A percentile compares a stretch with the other conserved stretches of the same genome.
phyloP scores from a whole-genome alignment of 371 early-diverging fungal genomes.

The Syncephalastrum racemosum region DNA sequence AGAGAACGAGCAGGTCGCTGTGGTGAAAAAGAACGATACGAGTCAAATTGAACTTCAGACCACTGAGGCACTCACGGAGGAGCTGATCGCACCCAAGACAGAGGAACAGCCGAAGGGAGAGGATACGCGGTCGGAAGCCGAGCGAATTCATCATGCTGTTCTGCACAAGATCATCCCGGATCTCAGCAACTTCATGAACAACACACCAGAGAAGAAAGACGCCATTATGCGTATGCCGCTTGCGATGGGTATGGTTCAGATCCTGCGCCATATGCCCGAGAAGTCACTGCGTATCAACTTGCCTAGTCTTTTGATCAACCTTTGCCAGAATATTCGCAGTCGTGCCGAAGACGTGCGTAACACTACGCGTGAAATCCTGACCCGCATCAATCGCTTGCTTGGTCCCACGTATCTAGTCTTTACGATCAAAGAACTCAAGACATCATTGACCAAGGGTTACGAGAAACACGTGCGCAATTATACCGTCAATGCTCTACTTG shows the following conservation, averaged over 20 bases:
- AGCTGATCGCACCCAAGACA: constrained; percentile 14
- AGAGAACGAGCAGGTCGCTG: constrained; percentile 40
- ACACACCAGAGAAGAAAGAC: constrained; percentile 69
- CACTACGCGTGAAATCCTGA: constrained; percentile 78
- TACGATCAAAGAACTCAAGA: constrained; percentile 81
- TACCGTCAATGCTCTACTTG: constrained; percentile 81
- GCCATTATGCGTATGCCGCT: constrained; percentile 84
- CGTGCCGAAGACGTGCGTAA: constrained; percentile 86
- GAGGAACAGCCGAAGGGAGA: constrained; percentile 22
- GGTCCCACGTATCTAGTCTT: constrained; percentile 85
- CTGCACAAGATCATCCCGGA: constrained; percentile 76
- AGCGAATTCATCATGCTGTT: constrained; percentile 69
- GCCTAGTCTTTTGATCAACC: constrained; percentile 79
- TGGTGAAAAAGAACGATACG: constrained; percentile 44
- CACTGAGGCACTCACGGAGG: constrained; percentile 33
- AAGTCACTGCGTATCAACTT: constrained; percentile 73
- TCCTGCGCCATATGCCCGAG: constrained; percentile 80
- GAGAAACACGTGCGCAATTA: constrained; percentile 92
- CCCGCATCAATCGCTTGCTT: constrained; percentile 81
- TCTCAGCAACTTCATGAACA: constrained; percentile 67
- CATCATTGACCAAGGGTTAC: constrained; percentile 82
- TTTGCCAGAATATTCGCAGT: constrained; percentile 85
- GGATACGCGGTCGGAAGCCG: constrained; percentile 30
- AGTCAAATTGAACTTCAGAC: constrained; percentile 47
- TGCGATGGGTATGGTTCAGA: constrained; percentile 80